A percentile compares a stretch with the other conserved stretches of the same genome.
phyloP scores from a whole-genome alignment of 2,329 filamentous ascomycete species.

The Calonectria pauciramosa region DNA sequence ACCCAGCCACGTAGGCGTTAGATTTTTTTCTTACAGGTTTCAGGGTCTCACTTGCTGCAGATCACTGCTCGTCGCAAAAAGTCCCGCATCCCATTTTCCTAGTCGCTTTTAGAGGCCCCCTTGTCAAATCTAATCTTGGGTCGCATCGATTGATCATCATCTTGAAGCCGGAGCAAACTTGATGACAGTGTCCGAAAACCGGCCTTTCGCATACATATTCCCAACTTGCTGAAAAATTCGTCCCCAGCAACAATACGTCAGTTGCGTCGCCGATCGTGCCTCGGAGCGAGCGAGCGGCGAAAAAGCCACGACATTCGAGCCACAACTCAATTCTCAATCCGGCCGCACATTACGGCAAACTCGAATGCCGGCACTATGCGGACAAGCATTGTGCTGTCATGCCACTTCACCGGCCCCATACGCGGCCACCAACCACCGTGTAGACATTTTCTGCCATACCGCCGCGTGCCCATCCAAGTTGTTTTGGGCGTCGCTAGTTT shows the following conservation, averaged over 20 bases:
- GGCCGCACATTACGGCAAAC: conserved; percentile 13
- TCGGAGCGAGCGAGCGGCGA: conserved; percentile 4
- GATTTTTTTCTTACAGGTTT: conserved; percentile 3
- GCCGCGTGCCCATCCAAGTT: not conserved
- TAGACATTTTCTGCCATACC: conserved; percentile 11
- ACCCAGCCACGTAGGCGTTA: conserved; percentile 11
- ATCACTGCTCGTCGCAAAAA: conserved; percentile 4
- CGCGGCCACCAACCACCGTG: conserved; percentile 15
- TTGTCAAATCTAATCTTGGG: conserved; percentile 10
- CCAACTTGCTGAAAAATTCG: not conserved
- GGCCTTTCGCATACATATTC: not conserved
- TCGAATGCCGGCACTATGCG: conserved; percentile 6
- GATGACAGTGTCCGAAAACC: conserved; percentile 5
- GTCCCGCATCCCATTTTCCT: conserved; percentile 6
- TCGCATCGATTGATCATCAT: conserved; percentile 9
- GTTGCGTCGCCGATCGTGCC: conserved; percentile 14
- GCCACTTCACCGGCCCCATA: conserved; percentile 15
- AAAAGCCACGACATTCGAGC: conserved; percentile 18
- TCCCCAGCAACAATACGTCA: conserved; percentile 1
- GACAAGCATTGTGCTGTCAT: conserved; percentile 8
- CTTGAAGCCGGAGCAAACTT: not conserved
- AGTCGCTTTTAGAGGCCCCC: not conserved
- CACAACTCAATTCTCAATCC: conserved; percentile 27
- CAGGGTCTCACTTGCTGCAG: conserved; percentile 14
- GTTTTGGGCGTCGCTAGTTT: not conserved